Evolutionary conservation across 768 basidiomycete genomes (phyloP), one percentile per base, ranked within the genome.

Genomic region (Russula vinacea): DNA sequence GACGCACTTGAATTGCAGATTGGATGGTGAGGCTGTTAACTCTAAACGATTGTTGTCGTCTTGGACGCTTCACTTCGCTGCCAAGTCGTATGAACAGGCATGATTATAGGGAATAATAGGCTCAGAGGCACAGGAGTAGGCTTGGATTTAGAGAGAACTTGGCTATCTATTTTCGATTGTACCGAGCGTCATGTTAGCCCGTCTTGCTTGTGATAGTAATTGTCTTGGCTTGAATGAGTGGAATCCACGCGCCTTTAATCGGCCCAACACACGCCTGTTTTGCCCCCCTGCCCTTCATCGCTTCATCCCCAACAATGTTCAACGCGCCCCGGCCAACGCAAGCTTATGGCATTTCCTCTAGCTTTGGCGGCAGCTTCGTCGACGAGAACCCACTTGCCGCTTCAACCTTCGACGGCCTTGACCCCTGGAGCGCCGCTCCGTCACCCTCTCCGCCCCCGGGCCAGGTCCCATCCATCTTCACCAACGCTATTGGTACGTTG

Each of bases 11-110:
- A 17, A 40, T 55, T 56, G 33, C 70, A 96, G 94, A 49, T 79
- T 98, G 76, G 86, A 87, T 45, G 92, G 94, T 22, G 87, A 92
- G 33, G 78, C 85, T 71, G 93, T 99, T 68, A 93, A 94, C 74
- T 79, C 84, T 70, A 84, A 91, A 74, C 84, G 93, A 64, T 74
- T 98, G 42, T 77, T 98, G 61, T 85, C 86, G 32, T 90, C 87
- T 62, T 98, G 96, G 96, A 96, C 94, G 39, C 79, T 98, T 73
- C 94, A 98, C 78, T 94, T 93, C 71, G 90, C 90, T 37, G 89
- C 84, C 32, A 92, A 90, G 77, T 78, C 78, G 72, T 79, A 79
- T 24, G 71, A 69, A 33, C 47, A 66, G 42, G 44, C 50, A 14
- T 66, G 60, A 68, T 58, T 11, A 14, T 22, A 26, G 24, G 39